Evolutionary conservation across 2,329 filamentous ascomycete species (phyloP).

Genomic region (Didymella glomerata): DNA sequence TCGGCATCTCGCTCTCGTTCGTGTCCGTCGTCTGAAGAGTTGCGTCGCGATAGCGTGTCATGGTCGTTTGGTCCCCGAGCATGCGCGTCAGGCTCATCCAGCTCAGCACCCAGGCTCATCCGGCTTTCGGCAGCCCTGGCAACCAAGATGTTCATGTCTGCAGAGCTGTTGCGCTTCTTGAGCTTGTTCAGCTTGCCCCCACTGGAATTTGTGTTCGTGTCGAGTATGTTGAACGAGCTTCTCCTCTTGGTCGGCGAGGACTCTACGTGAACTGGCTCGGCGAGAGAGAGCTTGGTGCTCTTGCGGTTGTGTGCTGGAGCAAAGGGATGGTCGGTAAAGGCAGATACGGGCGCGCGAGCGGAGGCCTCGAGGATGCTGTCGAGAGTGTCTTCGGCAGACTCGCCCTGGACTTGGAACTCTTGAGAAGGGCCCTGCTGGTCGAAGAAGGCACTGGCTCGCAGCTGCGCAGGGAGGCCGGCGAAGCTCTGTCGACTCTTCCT

Average conservation of each 20-base stretch:
- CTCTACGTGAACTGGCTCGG: constrained; percentile 32
- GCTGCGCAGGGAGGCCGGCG: constrained; percentile 76
- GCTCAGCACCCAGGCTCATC: constrained; percentile 49
- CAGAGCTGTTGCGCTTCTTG: constrained; percentile 53
- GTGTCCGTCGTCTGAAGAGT: constrained; percentile 22
- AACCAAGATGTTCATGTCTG: constrained; percentile 47
- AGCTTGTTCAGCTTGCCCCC: constrained; percentile 52
- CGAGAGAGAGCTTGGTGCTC: constrained; percentile 50
- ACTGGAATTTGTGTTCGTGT: constrained; percentile 49
- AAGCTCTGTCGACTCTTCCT: constrained; percentile 53
- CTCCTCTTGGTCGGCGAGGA: constrained; percentile 41
- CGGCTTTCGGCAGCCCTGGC: constrained; percentile 45
- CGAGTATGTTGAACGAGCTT: constrained; percentile 50
- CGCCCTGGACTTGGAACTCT: constrained; percentile 68
- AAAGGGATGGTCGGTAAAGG: constrained; percentile 89
- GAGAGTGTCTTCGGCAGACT: constrained; percentile 86
- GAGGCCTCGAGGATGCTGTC: constrained; percentile 93
- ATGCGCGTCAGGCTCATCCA: constrained; percentile 42
- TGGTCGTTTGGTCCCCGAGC: constrained; percentile 45
- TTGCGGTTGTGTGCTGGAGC: constrained; percentile 57
- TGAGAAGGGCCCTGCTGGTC: constrained; percentile 68
- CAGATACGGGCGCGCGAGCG: constrained; percentile 83
- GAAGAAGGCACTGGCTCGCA: constrained; percentile 92
- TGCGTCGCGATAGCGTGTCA: constrained; percentile 54
- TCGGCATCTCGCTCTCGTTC: constrained; percentile 34